phyloP scores from a whole-genome alignment of 495 filamentous ascomycete species.

The Pyrenopolyporus hunteri region DNA sequence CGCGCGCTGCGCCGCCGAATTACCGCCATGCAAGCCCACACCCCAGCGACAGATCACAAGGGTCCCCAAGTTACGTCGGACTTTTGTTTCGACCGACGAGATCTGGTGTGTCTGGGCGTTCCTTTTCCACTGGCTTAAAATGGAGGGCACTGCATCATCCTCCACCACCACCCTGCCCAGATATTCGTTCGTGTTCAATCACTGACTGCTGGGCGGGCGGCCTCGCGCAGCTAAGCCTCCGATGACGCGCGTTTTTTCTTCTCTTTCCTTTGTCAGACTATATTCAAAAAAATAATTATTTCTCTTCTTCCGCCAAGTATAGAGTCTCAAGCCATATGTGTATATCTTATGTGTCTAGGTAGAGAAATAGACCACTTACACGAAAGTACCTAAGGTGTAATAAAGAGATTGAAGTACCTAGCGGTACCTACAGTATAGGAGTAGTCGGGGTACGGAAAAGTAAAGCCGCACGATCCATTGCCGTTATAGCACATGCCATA shows the following conservation, averaged over 20 bases:
- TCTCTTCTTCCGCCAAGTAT: not conserved
- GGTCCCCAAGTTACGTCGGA: conserved; percentile 9
- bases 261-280: not conserved
- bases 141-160: conserved; percentile 12
- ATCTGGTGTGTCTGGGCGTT: conserved; percentile 8
- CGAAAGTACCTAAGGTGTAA: no score
- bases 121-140: conserved; percentile 18
- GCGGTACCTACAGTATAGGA: no score
- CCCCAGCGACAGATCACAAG: conserved; percentile 33
- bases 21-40: conserved; percentile 4
- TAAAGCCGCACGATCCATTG: no score
- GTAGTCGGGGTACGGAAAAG: no score
- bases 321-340: no score
- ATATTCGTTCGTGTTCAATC: not conserved
- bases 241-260: conserved; percentile 30
- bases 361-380: no score
- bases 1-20: conserved; percentile 22
- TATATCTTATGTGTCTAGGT: no score
- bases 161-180: conserved; percentile 8
- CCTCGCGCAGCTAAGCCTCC: conserved; percentile 17
- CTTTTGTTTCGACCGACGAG: conserved; percentile 26
- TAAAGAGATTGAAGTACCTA: no score
- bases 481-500: no score
- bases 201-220: conserved; percentile 1
- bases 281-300: not conserved